Evolutionary conservation across 2,329 filamentous ascomycete genomes (phyloP), one percentile per base, ranked within the genome.

Genomic region (Grosmannia penicillata): DNA sequence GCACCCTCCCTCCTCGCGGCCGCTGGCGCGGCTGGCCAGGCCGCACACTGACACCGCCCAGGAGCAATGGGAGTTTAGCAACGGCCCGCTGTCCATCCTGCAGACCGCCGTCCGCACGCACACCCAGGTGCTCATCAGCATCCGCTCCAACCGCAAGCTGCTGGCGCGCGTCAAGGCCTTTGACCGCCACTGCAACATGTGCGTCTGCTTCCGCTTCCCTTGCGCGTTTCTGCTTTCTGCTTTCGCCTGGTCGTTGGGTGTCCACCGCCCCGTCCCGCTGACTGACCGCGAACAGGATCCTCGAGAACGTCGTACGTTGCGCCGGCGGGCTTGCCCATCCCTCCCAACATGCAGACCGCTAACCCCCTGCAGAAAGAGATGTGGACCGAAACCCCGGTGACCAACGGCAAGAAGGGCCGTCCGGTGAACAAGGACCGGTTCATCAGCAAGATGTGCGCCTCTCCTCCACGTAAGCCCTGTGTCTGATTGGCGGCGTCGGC

Each of bases 131-230:
- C 76, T 98, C 48, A 95, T 98, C 56, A 94, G 85, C 39, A 89
- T 89, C 65, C 86, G 91, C 49, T 95, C 94, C 74, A 96, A 96
- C 69, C 82, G 89, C 62, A 98, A 98, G 70, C 72, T 98, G 34
- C 78, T 98, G 39, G 91, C 89, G 37, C 82, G 91, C 47, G 89
- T 98, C 55, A 98, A 98, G 70, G 91, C 91, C 7, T 98, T 98
- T 58, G 91, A 98, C 63, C 74, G 91, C 44, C 91, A 98, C 63
- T 96, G 87, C 74, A 98, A 98, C 65, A 96, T 98, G 91, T 53
- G 24, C 8, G 19, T 24, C 8, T 31, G n/a, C 19, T 8, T 22
- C 21, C 14, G 8, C 21, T 33, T 3, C n/a, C 11, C 14, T 23
- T 29, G 13, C 22, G 24, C 11, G 23, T 13, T 27, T 14, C 32